Conservation (phyloP, 2,329 filamentous ascomycete species). For the Aureobasidium sp. region DNA sequence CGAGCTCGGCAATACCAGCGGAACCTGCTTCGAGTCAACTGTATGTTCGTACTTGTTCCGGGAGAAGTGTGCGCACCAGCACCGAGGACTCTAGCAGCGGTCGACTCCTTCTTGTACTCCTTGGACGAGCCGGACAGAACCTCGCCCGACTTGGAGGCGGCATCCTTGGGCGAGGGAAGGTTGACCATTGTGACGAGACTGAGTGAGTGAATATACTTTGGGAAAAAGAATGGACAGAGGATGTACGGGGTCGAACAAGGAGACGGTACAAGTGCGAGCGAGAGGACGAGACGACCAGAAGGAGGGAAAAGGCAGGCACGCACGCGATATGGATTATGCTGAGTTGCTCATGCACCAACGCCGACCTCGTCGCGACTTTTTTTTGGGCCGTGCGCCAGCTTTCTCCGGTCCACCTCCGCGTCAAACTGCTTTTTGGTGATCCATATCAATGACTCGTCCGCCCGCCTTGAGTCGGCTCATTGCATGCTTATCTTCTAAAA, state of each 20-base stretch:
- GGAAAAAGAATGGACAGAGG: background rate
- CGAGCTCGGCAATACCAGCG: slow-evolving; percentile 86
- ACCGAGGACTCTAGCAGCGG: slow-evolving; percentile 76
- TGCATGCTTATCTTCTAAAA: background rate
- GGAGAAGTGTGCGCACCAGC: slow-evolving; percentile 57
- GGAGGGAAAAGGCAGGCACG: background rate
- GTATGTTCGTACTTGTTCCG: background rate
- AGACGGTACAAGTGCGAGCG: background rate
- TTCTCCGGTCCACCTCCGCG: slow-evolving; percentile 6
- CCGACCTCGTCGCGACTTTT: background rate
- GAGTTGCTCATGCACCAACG: background rate
- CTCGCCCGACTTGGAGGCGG: background rate
- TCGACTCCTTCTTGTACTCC: slow-evolving; percentile 77
- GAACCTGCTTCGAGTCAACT: slow-evolving; percentile 53
- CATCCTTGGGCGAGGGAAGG: slow-evolving; percentile 20
- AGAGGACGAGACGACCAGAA: background rate
- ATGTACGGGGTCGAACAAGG: slow-evolving; percentile 3
- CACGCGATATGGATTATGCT: slow-evolving; percentile 9
- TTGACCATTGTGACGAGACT: slow-evolving; percentile 18
- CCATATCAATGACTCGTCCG: background rate
- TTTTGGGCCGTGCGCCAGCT: slow-evolving; percentile 1
- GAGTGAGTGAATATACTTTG: background rate
- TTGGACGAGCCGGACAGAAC: slow-evolving; percentile 35
- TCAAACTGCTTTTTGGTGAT: background rate
- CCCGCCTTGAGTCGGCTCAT: background rate